Evolutionary conservation across 2,329 filamentous ascomycete genomes (phyloP), one percentile per base, ranked within the genome.

Genomic region (Xylaria sp.): DNA sequence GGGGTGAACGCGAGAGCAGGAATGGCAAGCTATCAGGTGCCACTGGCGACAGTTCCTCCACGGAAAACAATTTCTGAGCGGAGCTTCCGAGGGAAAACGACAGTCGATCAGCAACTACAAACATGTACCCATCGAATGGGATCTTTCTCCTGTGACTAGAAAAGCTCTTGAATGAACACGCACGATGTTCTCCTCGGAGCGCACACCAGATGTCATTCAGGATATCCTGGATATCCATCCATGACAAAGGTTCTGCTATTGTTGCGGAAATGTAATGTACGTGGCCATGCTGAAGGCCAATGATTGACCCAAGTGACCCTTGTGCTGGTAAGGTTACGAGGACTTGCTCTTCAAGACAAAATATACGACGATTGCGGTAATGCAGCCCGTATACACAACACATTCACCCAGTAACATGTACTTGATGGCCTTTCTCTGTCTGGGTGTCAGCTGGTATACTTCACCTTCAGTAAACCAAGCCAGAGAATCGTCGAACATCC

Each of bases 381-480:
- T 19, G 26, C 41, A 21, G 16, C 59, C 42, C 0, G 51, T 49
- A 40, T 64, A 65, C 0, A 65, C 1, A 22, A 67, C 46, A 21
- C 43, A 59, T 44, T 62, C 56, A 11, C 24, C 18, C 7, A 62
- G 39, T 39, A 65, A 59, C 13, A 51, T 22, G 16, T 52, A 58
- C 43, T 65, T 56, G 8, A 81, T 67, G 7, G 63, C 50, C n/a
- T 58, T 61, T 18, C 67, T 63, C 61, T 79, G 74, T 21, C 66
- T 64, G 43, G 66, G 69, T 11, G 68, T 76, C 20, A 81, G 66
- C 7, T 63, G 63, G 19, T 70, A 66, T 21, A 75, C 71, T 61
- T 80, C 74, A 5, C 80, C 79, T 1, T 71, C 66, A 0, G 79
- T 80, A 48, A 73, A 75, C 79, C 79, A 83, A 6, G 73, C 73